Evolutionary conservation across 768 basidiomycete species (phyloP), one percentile per base, ranked within the genome.

Genomic region (Serendipita vermifera): DNA sequence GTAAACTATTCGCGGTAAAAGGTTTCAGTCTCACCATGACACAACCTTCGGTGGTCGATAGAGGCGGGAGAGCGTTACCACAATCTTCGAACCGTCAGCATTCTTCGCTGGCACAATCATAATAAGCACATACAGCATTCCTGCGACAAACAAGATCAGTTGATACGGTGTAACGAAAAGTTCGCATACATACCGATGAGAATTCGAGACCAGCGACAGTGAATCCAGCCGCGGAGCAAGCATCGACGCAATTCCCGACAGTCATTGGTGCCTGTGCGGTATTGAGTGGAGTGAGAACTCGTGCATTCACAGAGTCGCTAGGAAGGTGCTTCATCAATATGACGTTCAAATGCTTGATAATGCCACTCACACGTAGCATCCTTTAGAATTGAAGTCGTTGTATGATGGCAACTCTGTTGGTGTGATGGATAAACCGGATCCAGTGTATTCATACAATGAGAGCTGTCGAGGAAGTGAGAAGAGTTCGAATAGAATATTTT

Each of bases 121-220:
- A n/a, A n/a, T n/a, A n/a, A n/a, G n/a, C n/a, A n/a, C n/a, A n/a
- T n/a, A n/a, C n/a, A n/a, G n/a, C n/a, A n/a, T n/a, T n/a, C n/a
- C n/a, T n/a, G n/a, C n/a, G n/a, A n/a, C n/a, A n/a, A n/a, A n/a
- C n/a, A n/a, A n/a, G n/a, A n/a, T n/a, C n/a, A n/a, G n/a, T n/a
- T n/a, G n/a, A n/a, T n/a, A n/a, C n/a, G n/a, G n/a, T n/a, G n/a
- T n/a, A n/a, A n/a, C n/a, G n/a, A n/a, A n/a, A n/a, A n/a, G n/a
- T n/a, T n/a, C n/a, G n/a, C n/a, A n/a, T n/a, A 29, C 46, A 51
- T n/a, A 27, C 46, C 22, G 5, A 9, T 27, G 22, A 9, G 29
- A 27, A 92, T 66, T 92, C 88, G 33, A 78, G 69, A 14, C 79
- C 88, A 3, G 85, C 86, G 38, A 87, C 62, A 0, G 81, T 77